A percentile compares a stretch with the other conserved stretches of the same genome.
These are phyloP conservation scores for Xylaria sp. DNA, from an alignment of 2,329 filamentous ascomycete species.

Conservation along the genomic window DNA sequence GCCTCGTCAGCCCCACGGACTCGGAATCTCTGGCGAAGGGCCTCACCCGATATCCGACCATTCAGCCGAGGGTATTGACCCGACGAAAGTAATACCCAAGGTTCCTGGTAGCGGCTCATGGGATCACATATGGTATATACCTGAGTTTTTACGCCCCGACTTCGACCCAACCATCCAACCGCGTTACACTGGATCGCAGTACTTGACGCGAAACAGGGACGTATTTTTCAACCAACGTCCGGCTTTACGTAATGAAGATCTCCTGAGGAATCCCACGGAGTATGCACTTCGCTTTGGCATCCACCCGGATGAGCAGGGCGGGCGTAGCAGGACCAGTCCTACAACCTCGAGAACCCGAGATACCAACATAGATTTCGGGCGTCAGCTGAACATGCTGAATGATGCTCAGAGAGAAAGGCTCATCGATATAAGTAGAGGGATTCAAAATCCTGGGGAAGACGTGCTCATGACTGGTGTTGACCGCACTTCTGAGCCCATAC, in stretches of 20 bases:
- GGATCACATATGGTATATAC: slow-evolving; percentile 26
- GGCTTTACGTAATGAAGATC: slow-evolving; percentile 29
- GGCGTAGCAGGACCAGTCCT: slow-evolving; percentile 35
- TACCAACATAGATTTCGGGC: slow-evolving; percentile 20
- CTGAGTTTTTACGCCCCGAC: slow-evolving; percentile 31
- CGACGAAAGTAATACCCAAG: slow-evolving; percentile 4
- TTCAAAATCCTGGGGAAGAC: no score
- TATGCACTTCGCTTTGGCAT: slow-evolving; percentile 35
- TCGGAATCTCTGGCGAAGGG: not conserved
- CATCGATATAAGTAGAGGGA: slow-evolving; percentile 1
- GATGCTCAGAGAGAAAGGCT: slow-evolving; percentile 3
- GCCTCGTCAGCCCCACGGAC: not conserved
- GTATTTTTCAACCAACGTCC: slow-evolving; percentile 19
- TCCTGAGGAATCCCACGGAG: slow-evolving; percentile 21
- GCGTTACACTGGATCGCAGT: not conserved
- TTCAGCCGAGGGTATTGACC: not conserved
- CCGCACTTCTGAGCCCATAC: no score
- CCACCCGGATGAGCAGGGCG: slow-evolving; percentile 26
- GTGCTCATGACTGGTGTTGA: no score
- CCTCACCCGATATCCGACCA: not conserved
- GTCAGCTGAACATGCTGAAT: slow-evolving; percentile 23
- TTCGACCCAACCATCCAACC: slow-evolving; percentile 8
- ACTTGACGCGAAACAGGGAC: slow-evolving; percentile 5
- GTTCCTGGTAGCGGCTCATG: slow-evolving; percentile 13
- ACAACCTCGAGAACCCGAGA: slow-evolving; percentile 27